phyloP scores from a whole-genome alignment of 768 basidiomycete genomes.

The Trametes meyenii region DNA sequence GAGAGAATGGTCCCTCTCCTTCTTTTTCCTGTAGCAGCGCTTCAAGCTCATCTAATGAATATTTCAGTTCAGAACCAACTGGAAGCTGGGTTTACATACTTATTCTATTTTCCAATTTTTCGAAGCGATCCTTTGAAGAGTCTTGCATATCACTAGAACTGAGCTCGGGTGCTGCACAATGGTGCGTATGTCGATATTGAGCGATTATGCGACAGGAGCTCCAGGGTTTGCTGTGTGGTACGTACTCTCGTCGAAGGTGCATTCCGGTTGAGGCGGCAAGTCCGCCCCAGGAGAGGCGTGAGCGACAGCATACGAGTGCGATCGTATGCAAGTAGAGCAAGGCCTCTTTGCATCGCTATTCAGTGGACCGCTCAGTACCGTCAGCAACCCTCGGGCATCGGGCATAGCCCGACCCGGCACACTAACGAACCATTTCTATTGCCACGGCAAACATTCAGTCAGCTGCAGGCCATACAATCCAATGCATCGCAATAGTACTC shows the following conservation, averaged over 20 bases:
- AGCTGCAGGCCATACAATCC: not conserved
- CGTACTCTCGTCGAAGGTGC: slow-evolving; percentile 77
- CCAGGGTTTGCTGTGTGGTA: slow-evolving; percentile 2
- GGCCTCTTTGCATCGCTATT: slow-evolving; percentile 73
- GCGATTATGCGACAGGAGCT: not conserved
- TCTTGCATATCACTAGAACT: slow-evolving; percentile 39
- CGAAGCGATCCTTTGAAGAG: slow-evolving; percentile 61
- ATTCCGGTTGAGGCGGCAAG: slow-evolving; percentile 61
- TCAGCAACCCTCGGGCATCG: slow-evolving; percentile 27
- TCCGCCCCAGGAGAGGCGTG: slow-evolving; percentile 61
- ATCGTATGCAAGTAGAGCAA: slow-evolving; percentile 76
- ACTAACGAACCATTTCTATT: slow-evolving; percentile 56
- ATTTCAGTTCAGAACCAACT: not conserved
- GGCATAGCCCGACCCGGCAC: slow-evolving; percentile 15
- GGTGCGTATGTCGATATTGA: not conserved
- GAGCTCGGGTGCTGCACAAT: slow-evolving; percentile 35
- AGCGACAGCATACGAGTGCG: slow-evolving; percentile 67
- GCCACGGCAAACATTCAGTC: not conserved
- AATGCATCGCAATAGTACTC: slow-evolving; percentile 18
- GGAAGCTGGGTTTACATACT: slow-evolving; percentile 44
- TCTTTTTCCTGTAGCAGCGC: slow-evolving; percentile 64
- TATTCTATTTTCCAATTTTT: slow-evolving; percentile 68
- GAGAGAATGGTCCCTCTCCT: not conserved
- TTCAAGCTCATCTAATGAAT: slow-evolving; percentile 66
- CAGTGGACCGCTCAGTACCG: slow-evolving; percentile 5